Evolutionary conservation across 1,139 yeast species (phyloP).

Genomic region (Candida sojae): DNA sequence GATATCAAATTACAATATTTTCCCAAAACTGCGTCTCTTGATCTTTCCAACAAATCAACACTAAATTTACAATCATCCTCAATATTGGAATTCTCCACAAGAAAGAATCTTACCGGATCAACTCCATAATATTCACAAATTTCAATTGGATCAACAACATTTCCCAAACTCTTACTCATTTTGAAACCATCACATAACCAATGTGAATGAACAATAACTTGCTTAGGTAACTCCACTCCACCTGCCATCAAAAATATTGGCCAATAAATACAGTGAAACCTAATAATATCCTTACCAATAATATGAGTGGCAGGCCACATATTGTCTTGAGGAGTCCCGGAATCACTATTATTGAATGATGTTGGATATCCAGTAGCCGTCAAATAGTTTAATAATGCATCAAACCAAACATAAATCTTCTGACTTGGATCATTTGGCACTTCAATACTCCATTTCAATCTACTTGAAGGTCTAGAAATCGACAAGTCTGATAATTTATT

Average conservation of each 20-base stretch:
- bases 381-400: constrained; percentile 84
- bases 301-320: constrained; percentile 75
- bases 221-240: constrained; percentile 64
- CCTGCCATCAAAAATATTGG: constrained; percentile 91
- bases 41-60: constrained; percentile 53
- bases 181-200: constrained; percentile 90
- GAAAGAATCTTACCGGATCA: constrained; percentile 75
- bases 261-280: constrained; percentile 93
- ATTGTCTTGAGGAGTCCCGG: constrained; percentile 7
- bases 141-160: constrained; percentile 89
- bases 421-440: constrained; percentile 84
- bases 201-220: constrained; percentile 87
- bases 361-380: constrained; percentile 71
- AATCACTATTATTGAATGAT: not conserved
- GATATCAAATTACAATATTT: constrained; percentile 81
- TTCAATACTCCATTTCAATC: constrained; percentile 87
- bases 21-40: constrained; percentile 71
- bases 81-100: constrained; percentile 74
- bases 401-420: constrained; percentile 94
- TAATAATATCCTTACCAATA: constrained; percentile 87
- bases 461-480: constrained; percentile 75
- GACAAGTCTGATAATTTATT: constrained; percentile 65
- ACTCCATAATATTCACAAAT: constrained; percentile 62
- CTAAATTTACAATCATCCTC: constrained; percentile 80
- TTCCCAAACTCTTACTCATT: constrained; percentile 92